Conservation (phyloP, 257 asterid species). For the Paulownia fortunei region DNA sequence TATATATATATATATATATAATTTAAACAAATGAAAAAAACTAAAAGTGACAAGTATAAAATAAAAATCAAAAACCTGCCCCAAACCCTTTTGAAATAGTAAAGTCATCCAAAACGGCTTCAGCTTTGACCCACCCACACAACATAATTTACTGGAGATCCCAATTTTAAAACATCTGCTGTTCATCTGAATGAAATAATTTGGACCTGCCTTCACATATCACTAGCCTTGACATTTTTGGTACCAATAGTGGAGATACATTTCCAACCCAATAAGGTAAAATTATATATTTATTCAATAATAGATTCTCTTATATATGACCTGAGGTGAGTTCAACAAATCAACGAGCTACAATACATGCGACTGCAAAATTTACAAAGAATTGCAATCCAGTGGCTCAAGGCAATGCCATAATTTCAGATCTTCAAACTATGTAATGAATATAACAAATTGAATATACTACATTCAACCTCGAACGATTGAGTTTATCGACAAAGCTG, state of each 20-base stretch:
- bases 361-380: constrained; percentile 10
- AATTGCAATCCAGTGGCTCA: not conserved
- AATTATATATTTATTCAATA: not conserved
- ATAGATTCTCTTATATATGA: not conserved
- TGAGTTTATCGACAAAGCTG: constrained; percentile 66
- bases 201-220: not conserved
- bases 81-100: too few relatives aligned
- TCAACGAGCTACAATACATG: not conserved
- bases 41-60: too few relatives aligned
- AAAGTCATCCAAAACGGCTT: too few relatives aligned
- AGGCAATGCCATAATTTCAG: not conserved
- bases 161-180: too few relatives aligned
- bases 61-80: too few relatives aligned
- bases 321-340: not conserved
- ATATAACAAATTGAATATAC: not conserved
- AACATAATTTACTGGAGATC: too few relatives aligned
- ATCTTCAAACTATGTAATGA: constrained; percentile 1
- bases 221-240: too few relatives aligned
- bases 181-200: too few relatives aligned
- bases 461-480: not conserved
- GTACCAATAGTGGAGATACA: not conserved
- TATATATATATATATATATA: too few relatives aligned
- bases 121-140: too few relatives aligned
- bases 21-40: too few relatives aligned
- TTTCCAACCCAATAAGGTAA: not conserved